Base-by-base conservation (phyloP, 1,139 yeast species). In the Hyphopichia khmerensis region DNA sequence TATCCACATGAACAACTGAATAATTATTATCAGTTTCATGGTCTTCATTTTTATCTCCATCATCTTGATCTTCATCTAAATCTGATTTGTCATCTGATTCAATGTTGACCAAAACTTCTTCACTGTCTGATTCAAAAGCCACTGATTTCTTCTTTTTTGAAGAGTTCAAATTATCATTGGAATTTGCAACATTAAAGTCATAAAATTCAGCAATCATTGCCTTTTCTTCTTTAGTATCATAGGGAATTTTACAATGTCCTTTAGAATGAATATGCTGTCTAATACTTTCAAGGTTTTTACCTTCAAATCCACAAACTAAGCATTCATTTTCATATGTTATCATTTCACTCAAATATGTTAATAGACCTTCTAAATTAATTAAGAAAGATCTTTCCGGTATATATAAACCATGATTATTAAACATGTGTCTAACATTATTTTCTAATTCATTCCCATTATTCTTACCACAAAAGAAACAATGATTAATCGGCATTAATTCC, bases 231-330 rank as follows among this genome's bases (percentile, higher is more conserved):
- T 60, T 64, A 3, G 74, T 64, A 45, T 79, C 84, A 52, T 74
- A 79, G 0, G 84, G 84, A 18, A 79, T 56, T 36, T 64, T 67
- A 48, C 82, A 77, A 51, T 79, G 84, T 0, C 83, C 82, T 54
- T 79, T 79, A 8, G 76, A 64, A 6, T 48, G 39, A 48, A 76
- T 60, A 53, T 79, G 84, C 48, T 77, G 84, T 48, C 84, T 65
- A 1, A 79, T 65, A 52, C 83, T 71, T 42, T 69, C 68, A 42
- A 78, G 55, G 45, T 65, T 74, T 44, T 62, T 75, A 2, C 83
- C 82, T 34, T 62, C 60, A 48, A 75, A 79, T 2, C 80, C 82
- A 60, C 84, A 79, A 14, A 68, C 75, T 21, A 78, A 55, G 53
- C 84, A 79, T 45, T 72, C 78, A 44, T 69, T 61, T 42, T 77